These are phyloP conservation scores for Penicillium silybi DNA, from an alignment of 495 filamentous ascomycete genomes.

Conservation along the genomic window DNA sequence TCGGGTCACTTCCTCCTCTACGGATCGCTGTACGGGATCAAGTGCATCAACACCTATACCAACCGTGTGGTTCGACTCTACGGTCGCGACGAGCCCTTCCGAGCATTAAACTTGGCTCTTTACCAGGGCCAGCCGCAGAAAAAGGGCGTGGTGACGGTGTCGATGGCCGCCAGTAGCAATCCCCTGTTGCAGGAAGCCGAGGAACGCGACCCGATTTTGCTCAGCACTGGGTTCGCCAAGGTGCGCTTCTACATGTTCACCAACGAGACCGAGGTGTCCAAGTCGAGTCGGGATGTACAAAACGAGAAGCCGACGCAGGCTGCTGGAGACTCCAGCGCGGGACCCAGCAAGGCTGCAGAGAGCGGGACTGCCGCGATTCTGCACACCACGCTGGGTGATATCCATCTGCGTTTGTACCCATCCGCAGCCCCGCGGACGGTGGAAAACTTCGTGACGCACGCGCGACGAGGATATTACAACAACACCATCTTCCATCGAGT, in stretches of 20 bases:
- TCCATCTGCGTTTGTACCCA: slow-evolving; percentile 90
- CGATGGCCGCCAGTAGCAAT: slow-evolving; percentile 93
- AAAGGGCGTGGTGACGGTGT: slow-evolving; percentile 89
- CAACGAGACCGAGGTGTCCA: slow-evolving; percentile 78
- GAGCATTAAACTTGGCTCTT: slow-evolving; percentile 75
- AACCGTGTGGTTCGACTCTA: slow-evolving; percentile 86
- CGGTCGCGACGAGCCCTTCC: slow-evolving; percentile 82
- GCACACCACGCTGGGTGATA: slow-evolving; percentile 92
- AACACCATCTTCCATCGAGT: slow-evolving; percentile 96
- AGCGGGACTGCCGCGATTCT: slow-evolving; percentile 76
- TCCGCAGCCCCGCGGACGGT: slow-evolving; percentile 90
- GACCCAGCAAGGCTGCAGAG: slow-evolving; percentile 58
- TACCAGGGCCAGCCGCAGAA: slow-evolving; percentile 94
- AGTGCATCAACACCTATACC: slow-evolving; percentile 91
- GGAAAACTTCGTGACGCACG: slow-evolving; percentile 97
- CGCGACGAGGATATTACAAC: slow-evolving; percentile 89
- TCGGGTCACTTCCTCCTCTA: slow-evolving; percentile 94
- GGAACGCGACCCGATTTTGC: slow-evolving; percentile 82
- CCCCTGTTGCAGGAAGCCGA: slow-evolving; percentile 92
- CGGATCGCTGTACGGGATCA: slow-evolving; percentile 84
- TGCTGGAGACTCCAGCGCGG: slow-evolving; percentile 33
- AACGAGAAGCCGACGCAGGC: slow-evolving; percentile 78
- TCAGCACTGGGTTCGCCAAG: slow-evolving; percentile 80
- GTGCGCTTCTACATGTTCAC: slow-evolving; percentile 98
- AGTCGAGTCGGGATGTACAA: slow-evolving; percentile 83